Percentiles rank a stretch among this genome's conserved stretches.
Conservation (phyloP, 169 alveolate genomes). For the Miamiensis avidus region DNA sequence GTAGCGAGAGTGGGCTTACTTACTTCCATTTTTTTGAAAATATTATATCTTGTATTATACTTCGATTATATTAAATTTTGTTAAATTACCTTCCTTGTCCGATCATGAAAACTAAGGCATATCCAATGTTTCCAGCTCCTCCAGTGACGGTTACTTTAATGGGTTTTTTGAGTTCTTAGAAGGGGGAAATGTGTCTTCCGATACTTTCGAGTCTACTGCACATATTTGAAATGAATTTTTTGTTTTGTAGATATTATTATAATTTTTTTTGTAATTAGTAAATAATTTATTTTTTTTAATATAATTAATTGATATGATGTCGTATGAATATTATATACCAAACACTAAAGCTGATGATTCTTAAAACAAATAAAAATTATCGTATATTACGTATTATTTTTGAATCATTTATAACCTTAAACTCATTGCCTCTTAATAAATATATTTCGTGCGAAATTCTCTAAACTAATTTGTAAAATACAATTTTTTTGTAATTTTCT, state of each 20-base stretch:
- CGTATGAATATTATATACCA: not conserved
- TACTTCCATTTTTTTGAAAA: not conserved
- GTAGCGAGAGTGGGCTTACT: not conserved
- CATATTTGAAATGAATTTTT: not conserved
- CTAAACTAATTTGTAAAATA: no score
- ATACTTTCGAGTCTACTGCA: not conserved
- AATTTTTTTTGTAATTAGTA: no score
- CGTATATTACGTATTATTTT: not conserved
- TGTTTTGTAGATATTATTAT: no score
- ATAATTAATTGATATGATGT: not conserved
- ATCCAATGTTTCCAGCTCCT: constrained; percentile 74
- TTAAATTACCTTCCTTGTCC: constrained; percentile 41
- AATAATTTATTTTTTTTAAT: no score
- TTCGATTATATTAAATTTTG: no score
- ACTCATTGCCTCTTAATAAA: no score
- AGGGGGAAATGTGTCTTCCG: constrained; percentile 23
- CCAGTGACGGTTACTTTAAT: constrained; percentile 74
- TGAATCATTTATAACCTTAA: no score
- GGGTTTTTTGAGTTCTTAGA: constrained; percentile 19
- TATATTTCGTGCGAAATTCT: no score
- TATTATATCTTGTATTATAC: no score
- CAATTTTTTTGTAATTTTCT: no score
- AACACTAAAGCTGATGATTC: not conserved
- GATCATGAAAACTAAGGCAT: constrained; percentile 65
- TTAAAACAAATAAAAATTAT: no score